phyloP scores from a whole-genome alignment of 306 rosid genomes.

The Medicago ruthenica region DNA sequence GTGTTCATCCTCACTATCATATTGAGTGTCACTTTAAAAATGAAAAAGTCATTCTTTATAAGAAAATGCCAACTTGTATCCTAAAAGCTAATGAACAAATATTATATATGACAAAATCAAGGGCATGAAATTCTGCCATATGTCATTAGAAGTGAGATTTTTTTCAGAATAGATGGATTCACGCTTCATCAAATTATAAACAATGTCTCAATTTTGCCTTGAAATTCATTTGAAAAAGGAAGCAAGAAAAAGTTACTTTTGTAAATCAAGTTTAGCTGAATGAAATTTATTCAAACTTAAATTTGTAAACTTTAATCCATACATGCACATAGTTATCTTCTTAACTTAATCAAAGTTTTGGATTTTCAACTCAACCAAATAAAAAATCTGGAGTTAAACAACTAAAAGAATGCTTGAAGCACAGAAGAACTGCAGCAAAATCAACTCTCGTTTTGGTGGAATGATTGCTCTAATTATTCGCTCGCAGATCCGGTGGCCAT shows the following conservation, averaged over 20 bases:
- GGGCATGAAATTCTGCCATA: not conserved
- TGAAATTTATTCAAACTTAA: not conserved
- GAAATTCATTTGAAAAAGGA: not conserved
- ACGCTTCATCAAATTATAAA: not conserved
- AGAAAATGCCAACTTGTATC: no score
- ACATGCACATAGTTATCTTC: constrained; percentile 1
- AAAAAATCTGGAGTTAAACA: not conserved
- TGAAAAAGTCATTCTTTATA: no score
- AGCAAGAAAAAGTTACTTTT: not conserved
- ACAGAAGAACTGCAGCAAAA: constrained; percentile 30
- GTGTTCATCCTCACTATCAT: not conserved
- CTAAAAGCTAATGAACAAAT: no score
- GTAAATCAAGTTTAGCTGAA: not conserved
- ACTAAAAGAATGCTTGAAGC: constrained; percentile 16
- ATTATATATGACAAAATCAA: not conserved
- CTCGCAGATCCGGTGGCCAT: constrained; percentile 69
- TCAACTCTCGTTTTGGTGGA: not conserved
- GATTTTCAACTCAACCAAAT: not conserved
- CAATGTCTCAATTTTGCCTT: no score
- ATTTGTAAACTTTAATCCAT: constrained; percentile 4
- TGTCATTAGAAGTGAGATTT: not conserved
- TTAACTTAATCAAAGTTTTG: not conserved
- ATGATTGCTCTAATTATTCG: constrained; percentile 35
- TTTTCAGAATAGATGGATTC: not conserved
- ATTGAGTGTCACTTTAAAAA: not conserved